Base-by-base conservation (phyloP, 139 green algal genomes). In the Choricystis sp. region DNA sequence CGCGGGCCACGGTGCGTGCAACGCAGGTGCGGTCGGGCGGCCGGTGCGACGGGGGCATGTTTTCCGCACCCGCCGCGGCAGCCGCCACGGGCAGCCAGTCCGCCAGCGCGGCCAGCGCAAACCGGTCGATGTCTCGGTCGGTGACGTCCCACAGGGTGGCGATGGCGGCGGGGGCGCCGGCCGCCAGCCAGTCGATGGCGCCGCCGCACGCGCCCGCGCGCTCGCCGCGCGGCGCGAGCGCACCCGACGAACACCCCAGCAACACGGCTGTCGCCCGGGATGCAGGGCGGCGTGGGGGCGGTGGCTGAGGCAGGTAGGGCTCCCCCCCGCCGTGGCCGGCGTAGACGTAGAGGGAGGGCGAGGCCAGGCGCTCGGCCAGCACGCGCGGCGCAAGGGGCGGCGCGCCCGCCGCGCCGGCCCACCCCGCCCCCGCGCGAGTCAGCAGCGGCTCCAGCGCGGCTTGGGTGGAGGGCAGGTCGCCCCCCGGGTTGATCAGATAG, bases 71-170 rank as follows among this genome's bases (percentile, higher is more conserved):
- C 21, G 21, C 56, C 24, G 19, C 26, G 28, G 48, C 64, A 19
- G n/a, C n/a, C 40, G 40, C 40, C 9, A 52, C 40, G 26, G 30
- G 49, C 4, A 89, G 61, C 82, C 87, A 95, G 14, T n/a, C 25
- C 0, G 76, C 49, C 52, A 96, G 69, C 24, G 92, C 55, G 0
- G 73, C 65, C 23, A 70, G 56, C 22, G 69, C 77, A 65, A 94
- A 97, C 22, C 90, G 74, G 72, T 97, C 90, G 29, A 97, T 96
- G 75, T 96, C 90, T 4, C 78, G 60, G 64, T 97, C 90, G 9
- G 90, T 97, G n/a, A 97, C 90, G 66, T 97, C 90, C 90, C 90
- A 97, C 26, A 97, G 77, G 74, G 94, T 96, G 31, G 76, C 88
- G 26, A 96, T 80, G 2, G 79, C 77, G 9, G 74, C 73, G 0